A percentile compares a stretch with the other conserved stretches of the same genome.
These are phyloP conservation scores for Byssochlamys sp. DNA, from an alignment of 2,329 filamentous ascomycete genomes.

Conservation along the genomic window DNA sequence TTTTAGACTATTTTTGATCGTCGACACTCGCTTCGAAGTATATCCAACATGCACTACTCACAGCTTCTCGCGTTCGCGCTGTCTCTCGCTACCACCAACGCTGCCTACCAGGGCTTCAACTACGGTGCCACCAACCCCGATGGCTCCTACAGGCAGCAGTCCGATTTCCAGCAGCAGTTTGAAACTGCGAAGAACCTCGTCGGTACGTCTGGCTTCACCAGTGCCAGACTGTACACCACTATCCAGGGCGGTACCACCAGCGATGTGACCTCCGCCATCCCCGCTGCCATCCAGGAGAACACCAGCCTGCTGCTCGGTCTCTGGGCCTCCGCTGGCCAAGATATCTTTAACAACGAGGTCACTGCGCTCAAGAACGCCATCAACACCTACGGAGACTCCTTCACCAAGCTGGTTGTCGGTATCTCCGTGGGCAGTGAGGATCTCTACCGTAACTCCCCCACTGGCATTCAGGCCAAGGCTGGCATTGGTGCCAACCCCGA, in stretches of 20 bases:
- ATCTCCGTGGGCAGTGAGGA: constrained; percentile 84
- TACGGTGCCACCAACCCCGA: constrained; percentile 35
- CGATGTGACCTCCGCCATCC: constrained; percentile 62
- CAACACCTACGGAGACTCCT: constrained; percentile 54
- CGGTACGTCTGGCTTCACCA: constrained; percentile 34
- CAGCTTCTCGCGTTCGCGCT: constrained; percentile 26
- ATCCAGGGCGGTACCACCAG: constrained; percentile 51
- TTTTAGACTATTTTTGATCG: constrained; percentile 3
- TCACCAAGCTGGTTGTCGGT: constrained; percentile 55
- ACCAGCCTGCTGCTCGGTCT: constrained; percentile 72
- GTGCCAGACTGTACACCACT: constrained; percentile 52
- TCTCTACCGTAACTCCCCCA: constrained; percentile 68
- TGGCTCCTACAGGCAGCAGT: constrained; percentile 32
- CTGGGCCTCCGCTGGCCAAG: constrained; percentile 63
- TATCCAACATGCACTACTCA: constrained; percentile 23
- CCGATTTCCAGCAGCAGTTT: constrained; percentile 38
- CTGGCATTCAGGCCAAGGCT: constrained; percentile 53
- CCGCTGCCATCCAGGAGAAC: constrained; percentile 70
- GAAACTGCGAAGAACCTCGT: constrained; percentile 35
- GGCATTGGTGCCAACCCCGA: constrained; percentile 55
- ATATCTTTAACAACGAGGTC: constrained; percentile 60
- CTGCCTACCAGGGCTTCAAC: constrained; percentile 39
- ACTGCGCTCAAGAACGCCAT: constrained; percentile 62
- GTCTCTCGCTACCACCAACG: constrained; percentile 24
- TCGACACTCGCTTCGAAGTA: constrained; percentile 1